Evolutionary conservation across 495 filamentous ascomycete species (phyloP).

Genomic region (Aspergillus bridgeri): DNA sequence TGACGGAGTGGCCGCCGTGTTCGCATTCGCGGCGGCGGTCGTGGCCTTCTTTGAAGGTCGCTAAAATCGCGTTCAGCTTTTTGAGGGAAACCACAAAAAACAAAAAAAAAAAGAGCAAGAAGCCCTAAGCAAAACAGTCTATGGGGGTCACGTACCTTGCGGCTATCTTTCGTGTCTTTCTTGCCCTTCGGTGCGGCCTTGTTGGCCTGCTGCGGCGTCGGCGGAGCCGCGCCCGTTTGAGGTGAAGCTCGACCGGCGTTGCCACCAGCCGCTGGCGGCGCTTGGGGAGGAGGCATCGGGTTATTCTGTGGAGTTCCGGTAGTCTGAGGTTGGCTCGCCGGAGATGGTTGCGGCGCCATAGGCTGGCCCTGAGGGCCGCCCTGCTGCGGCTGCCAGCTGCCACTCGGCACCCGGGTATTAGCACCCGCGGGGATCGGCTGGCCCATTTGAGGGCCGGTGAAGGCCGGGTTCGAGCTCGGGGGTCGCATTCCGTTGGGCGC

Average conservation of each 20-base stretch:
- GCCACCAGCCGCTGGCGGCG: slow-evolving; percentile 59
- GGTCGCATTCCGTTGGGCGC: slow-evolving; percentile 78
- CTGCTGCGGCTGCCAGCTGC: slow-evolving; percentile 55
- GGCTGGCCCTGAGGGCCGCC: slow-evolving; percentile 58
- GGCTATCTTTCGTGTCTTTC: slow-evolving; percentile 67
- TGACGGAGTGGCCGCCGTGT: slow-evolving; percentile 63
- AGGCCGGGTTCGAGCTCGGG: slow-evolving; percentile 82
- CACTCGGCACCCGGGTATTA: slow-evolving; percentile 47
- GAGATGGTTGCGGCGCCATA: slow-evolving; percentile 58
- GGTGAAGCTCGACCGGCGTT: slow-evolving; percentile 69
- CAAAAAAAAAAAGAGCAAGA: slow-evolving; percentile 18
- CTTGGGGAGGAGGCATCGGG: slow-evolving; percentile 87
- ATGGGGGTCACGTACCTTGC: slow-evolving; percentile 63
- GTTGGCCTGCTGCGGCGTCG: slow-evolving; percentile 74
- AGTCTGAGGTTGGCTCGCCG: slow-evolving; percentile 51
- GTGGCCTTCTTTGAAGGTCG: slow-evolving; percentile 59
- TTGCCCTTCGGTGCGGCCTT: slow-evolving; percentile 79
- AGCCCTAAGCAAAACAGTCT: background rate
- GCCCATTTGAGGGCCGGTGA: slow-evolving; percentile 61
- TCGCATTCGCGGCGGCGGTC: slow-evolving; percentile 50
- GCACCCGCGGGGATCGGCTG: slow-evolving; percentile 51
- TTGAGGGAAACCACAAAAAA: slow-evolving; percentile 4
- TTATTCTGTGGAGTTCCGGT: slow-evolving; percentile 73
- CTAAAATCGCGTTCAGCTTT: slow-evolving; percentile 23
- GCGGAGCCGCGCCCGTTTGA: slow-evolving; percentile 69